phyloP scores from a whole-genome alignment of 768 basidiomycete species.

The Boletus edulis region DNA sequence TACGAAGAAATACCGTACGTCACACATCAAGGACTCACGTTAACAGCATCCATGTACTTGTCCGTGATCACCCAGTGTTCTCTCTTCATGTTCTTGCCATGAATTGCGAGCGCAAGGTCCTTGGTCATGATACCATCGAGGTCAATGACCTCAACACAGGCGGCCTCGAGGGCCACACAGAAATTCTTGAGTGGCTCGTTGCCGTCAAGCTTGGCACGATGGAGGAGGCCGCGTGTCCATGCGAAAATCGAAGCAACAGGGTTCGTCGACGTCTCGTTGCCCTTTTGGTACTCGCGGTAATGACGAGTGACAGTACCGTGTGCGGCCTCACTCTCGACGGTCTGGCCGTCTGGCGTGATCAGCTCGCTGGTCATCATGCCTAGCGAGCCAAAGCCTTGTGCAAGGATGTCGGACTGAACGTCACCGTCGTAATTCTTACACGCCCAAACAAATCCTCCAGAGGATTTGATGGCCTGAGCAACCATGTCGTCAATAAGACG shows the following conservation, averaged over 20 bases:
- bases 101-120: constrained; percentile 92
- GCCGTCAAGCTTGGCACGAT: constrained; percentile 88
- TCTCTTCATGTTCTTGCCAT: constrained; percentile 86
- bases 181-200: constrained; percentile 75
- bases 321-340: constrained; percentile 94
- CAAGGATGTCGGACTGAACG: constrained; percentile 89
- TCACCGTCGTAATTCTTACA: constrained; percentile 83
- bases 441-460: constrained; percentile 86
- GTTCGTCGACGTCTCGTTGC: constrained; percentile 97
- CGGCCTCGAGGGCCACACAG: constrained; percentile 75
- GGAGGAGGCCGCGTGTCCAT: constrained; percentile 93
- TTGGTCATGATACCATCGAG: constrained; percentile 93
- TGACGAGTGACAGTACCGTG: constrained; percentile 97
- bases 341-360: constrained; percentile 89
- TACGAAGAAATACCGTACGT: background rate
- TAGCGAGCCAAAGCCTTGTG: constrained; percentile 93
- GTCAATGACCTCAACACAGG: constrained; percentile 92
- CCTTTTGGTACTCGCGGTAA: constrained; percentile 97
- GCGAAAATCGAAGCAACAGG: constrained; percentile 98
- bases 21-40: constrained; percentile 48
- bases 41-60: constrained; percentile 91
- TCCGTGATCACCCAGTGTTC: constrained; percentile 98
- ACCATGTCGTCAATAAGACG: constrained; percentile 98
- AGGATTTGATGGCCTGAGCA: constrained; percentile 94
- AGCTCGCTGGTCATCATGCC: constrained; percentile 99